Conservation (phyloP, 2,329 filamentous ascomycete species). For the Plectosphaerella plurivora region DNA sequence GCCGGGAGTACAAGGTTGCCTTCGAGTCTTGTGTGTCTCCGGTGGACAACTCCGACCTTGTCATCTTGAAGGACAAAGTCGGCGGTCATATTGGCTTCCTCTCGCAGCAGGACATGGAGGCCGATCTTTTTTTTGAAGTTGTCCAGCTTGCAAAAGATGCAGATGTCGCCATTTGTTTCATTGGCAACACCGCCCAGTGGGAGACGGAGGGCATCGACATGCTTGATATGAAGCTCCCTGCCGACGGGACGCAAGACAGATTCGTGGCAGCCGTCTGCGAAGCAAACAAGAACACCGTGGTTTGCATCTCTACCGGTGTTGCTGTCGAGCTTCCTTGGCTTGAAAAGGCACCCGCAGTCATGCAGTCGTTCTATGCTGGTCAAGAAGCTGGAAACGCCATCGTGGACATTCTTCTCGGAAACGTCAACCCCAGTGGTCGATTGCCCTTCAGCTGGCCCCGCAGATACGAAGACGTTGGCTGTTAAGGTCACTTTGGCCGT, state of each 20-base stretch:
- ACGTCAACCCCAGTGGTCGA: conserved; percentile 45
- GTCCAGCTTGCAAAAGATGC: conserved; percentile 52
- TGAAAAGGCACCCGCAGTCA: conserved; percentile 47
- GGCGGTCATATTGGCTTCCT: conserved; percentile 8
- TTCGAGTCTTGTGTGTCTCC: conserved; percentile 41
- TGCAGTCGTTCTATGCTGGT: conserved; percentile 76
- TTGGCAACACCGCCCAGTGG: conserved; percentile 51
- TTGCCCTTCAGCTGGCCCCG: conserved; percentile 45
- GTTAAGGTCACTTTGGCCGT: conserved; percentile 47
- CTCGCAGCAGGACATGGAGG: conserved; percentile 13
- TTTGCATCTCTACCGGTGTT: conserved; percentile 60
- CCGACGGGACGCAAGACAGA: conserved; percentile 46
- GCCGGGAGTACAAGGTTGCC: conserved; percentile 51
- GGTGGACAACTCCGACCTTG: neutral
- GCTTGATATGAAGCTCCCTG: conserved; percentile 64
- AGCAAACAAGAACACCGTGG: conserved; percentile 53
- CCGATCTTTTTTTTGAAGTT: conserved; percentile 43
- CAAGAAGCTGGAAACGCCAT: conserved; percentile 66
- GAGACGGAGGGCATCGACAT: conserved; percentile 63
- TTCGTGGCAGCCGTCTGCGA: conserved; percentile 52
- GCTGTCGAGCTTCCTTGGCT: conserved; percentile 54
- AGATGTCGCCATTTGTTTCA: conserved; percentile 57
- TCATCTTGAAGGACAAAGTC: conserved; percentile 45
- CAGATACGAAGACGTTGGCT: conserved; percentile 42
- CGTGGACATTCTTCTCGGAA: conserved; percentile 60